These are phyloP conservation scores for Fusarium oxysporum DNA, from an alignment of 2,329 filamentous ascomycete species.

Conservation along the genomic window DNA sequence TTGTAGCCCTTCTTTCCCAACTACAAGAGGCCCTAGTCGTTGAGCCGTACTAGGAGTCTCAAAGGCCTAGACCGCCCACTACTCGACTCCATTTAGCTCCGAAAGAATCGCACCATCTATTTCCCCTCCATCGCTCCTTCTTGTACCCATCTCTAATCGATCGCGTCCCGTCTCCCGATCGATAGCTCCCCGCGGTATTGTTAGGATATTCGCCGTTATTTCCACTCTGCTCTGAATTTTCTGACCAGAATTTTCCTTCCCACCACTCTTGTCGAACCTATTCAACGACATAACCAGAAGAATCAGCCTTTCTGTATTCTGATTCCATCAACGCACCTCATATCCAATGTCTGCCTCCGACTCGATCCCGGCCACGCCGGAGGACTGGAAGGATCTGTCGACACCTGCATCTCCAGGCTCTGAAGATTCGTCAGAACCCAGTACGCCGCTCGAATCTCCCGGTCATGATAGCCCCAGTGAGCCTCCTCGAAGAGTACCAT, in stretches of 20 bases:
- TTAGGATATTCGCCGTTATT: constrained; percentile 34
- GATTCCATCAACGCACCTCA: constrained; percentile 10
- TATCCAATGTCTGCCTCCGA: constrained; percentile 48
- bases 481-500: constrained; percentile 64
- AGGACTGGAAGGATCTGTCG: constrained; percentile 55
- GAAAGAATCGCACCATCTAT: constrained; percentile 46
- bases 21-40: constrained; percentile 29
- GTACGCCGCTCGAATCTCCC: constrained; percentile 59
- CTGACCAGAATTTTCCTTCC: constrained; percentile 1
- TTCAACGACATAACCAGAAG: not conserved
- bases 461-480: constrained; percentile 51
- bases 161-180: constrained; percentile 42
- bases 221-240: constrained; percentile 25
- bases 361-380: constrained; percentile 59
- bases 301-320: not conserved
- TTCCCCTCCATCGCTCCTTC: constrained; percentile 42
- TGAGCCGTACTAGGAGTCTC: constrained; percentile 22
- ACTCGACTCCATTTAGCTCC: constrained; percentile 42
- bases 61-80: constrained; percentile 44
- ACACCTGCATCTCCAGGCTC: constrained; percentile 59
- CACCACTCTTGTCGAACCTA: not conserved
- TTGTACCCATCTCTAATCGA: constrained; percentile 46
- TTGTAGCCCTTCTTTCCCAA: constrained; percentile 23
- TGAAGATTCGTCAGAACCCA: constrained; percentile 60
- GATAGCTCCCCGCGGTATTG: constrained; percentile 28